phyloP scores from a whole-genome alignment of 2,329 filamentous ascomycete genomes.

The Chrysoporthe puriensis region DNA sequence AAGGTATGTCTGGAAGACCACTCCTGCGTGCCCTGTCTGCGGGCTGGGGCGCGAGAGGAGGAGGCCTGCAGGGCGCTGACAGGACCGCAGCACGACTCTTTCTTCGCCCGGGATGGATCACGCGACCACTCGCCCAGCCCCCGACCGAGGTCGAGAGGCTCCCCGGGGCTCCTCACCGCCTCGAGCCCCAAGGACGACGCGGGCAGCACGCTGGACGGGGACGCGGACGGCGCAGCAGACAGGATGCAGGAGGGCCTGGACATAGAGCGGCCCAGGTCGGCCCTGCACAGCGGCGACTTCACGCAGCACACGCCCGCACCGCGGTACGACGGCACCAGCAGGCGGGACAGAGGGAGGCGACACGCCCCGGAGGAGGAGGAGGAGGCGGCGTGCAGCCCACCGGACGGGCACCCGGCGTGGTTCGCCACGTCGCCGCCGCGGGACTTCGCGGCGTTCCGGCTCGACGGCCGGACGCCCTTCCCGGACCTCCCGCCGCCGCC shows the following conservation, averaged over 20 bases:
- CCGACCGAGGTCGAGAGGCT: constrained; percentile 40
- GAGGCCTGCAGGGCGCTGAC: constrained; percentile 20
- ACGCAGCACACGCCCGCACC: constrained; percentile 47
- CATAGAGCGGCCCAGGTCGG: constrained; percentile 83
- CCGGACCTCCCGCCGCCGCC: constrained; percentile 30
- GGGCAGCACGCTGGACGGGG: constrained; percentile 35
- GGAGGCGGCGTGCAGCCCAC: neutral
- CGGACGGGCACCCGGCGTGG: constrained; percentile 44
- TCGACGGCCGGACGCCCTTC: constrained; percentile 38
- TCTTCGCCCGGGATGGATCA: constrained; percentile 42
- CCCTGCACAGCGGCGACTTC: constrained; percentile 70
- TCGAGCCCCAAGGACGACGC: constrained; percentile 47
- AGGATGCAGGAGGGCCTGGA: constrained; percentile 59
- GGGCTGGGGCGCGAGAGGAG: no score
- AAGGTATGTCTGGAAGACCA: constrained; percentile 51
- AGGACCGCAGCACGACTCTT: constrained; percentile 44
- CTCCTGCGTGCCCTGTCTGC: no score
- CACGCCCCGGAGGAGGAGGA: neutral
- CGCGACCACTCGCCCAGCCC: constrained; percentile 43
- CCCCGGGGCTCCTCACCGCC: constrained; percentile 48
- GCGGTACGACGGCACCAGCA: constrained; percentile 32
- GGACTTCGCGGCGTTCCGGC: constrained; percentile 51
- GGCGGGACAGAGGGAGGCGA: constrained; percentile 14
- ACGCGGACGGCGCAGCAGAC: constrained; percentile 45
- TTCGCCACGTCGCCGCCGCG: constrained; percentile 60